Evolutionary conservation across 495 filamentous ascomycete species (phyloP).

Genomic region (Hypoxylon subgilvum): DNA sequence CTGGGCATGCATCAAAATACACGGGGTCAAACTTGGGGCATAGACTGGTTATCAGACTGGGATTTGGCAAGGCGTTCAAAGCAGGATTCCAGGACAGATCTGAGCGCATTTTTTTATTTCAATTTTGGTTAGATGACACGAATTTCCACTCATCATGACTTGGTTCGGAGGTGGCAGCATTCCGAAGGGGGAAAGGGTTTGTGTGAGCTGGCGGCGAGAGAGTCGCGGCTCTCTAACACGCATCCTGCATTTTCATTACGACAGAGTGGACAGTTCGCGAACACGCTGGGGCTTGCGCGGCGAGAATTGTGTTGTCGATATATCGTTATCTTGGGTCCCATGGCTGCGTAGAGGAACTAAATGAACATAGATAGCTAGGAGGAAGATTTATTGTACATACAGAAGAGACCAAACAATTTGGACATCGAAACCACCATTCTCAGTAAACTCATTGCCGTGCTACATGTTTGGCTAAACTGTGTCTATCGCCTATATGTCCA

Average conservation of each 20-base stretch:
- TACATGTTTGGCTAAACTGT: too few species aligned
- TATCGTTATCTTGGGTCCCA: conserved; percentile 19
- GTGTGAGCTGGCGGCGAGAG: neutral
- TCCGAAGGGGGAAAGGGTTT: neutral
- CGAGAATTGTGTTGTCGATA: conserved; percentile 12
- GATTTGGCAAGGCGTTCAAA: conserved; percentile 36
- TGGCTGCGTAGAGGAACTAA: neutral
- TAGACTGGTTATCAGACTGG: conserved; percentile 29
- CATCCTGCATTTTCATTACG: conserved; percentile 7
- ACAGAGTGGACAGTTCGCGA: neutral
- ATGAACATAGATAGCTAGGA: conserved; percentile 14
- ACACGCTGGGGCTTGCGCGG: neutral
- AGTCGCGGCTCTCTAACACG: conserved; percentile 6
- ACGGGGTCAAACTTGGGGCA: conserved; percentile 18
- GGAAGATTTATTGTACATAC: conserved; percentile 6
- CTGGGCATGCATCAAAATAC: conserved; percentile 38
- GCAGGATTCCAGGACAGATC: neutral
- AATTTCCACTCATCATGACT: conserved; percentile 31
- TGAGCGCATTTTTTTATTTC: conserved; percentile 1
- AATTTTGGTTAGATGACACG: conserved; percentile 25
- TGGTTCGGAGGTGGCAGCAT: conserved; percentile 3
- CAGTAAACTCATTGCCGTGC: too few species aligned
- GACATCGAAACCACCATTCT: neutral
- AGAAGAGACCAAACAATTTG: neutral
- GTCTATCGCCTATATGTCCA: too few species aligned